phyloP scores from a whole-genome alignment of 257 asterid genomes.

The Solanum chilense region DNA sequence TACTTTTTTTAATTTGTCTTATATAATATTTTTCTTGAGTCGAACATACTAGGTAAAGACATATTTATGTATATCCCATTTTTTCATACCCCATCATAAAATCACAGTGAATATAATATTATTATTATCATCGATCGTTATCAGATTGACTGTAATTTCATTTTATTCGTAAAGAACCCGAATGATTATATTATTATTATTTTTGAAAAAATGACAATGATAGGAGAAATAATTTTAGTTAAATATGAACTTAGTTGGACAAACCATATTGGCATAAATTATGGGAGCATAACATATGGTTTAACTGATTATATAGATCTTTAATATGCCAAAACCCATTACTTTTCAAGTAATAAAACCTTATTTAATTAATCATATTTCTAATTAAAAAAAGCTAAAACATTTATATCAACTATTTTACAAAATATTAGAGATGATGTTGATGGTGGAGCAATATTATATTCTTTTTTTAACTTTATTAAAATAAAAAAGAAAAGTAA shows the following conservation, averaged over 20 bases:
- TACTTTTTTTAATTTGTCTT: background rate
- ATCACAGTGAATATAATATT: background rate
- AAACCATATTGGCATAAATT: background rate
- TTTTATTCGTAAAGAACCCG: background rate
- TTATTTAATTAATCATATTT: background rate
- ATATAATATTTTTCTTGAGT: background rate
- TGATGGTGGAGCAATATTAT: background rate
- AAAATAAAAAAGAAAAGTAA: too few relatives aligned
- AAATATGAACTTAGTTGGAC: background rate
- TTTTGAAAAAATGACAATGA: background rate
- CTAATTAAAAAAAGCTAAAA: background rate
- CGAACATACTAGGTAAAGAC: background rate
- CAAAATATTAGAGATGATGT: background rate
- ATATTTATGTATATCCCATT: background rate
- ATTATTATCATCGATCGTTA: background rate
- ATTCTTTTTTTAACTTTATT: background rate
- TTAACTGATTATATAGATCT: background rate
- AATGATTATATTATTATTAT: background rate
- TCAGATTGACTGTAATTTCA: background rate
- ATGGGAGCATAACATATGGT: background rate
- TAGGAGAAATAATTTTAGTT: too few relatives aligned
- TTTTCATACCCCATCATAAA: accelerated
- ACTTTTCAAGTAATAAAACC: background rate
- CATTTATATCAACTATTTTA: too few relatives aligned
- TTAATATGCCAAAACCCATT: background rate